A percentile compares a stretch with the other conserved stretches of the same genome.
Conservation (phyloP, 2,329 filamentous ascomycete genomes). For the Emmonsiellopsis sp. region DNA sequence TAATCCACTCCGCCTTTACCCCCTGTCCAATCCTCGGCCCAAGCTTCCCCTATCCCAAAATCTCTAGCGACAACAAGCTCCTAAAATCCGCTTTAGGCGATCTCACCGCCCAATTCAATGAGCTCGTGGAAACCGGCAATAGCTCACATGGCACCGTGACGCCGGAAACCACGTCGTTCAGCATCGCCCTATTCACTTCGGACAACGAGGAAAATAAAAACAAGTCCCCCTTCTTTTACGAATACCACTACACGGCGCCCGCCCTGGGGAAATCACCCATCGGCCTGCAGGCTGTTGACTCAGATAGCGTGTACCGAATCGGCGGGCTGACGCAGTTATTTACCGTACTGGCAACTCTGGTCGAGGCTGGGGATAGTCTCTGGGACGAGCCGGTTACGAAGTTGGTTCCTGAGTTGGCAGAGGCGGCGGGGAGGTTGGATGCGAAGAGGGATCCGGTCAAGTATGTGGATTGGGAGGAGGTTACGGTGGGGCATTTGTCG, state of each 20-base stretch:
- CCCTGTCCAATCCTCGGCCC: conserved; percentile 18
- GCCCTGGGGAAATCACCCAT: conserved; percentile 4
- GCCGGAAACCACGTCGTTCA: conserved; percentile 16
- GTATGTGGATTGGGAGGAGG: conserved; percentile 33
- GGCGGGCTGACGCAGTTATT: conserved; percentile 33
- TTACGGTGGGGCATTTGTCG: conserved; percentile 40
- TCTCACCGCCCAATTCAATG: neutral
- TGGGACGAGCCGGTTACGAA: conserved; percentile 34
- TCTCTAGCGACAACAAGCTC: conserved; percentile 7
- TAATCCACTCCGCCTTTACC: conserved; percentile 8
- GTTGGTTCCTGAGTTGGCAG: conserved; percentile 29
- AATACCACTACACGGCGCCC: conserved; percentile 17
- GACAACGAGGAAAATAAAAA: conserved; percentile 9
- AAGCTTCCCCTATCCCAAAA: conserved; percentile 11
- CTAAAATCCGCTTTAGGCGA: conserved; percentile 7
- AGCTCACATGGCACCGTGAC: conserved; percentile 11
- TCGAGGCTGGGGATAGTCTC: conserved; percentile 24
- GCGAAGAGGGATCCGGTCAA: neutral
- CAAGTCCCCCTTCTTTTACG: conserved; percentile 14
- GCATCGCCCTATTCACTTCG: conserved; percentile 16
- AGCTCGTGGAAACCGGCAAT: neutral
- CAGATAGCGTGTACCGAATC: conserved; percentile 19
- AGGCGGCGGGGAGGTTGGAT: neutral
- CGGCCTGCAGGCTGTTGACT: conserved; percentile 9
- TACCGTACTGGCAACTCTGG: conserved; percentile 28